Evolutionary conservation across 495 filamentous ascomycete species (phyloP), one percentile per base, ranked within the genome.

Genomic region (Trichoderma reesei): DNA sequence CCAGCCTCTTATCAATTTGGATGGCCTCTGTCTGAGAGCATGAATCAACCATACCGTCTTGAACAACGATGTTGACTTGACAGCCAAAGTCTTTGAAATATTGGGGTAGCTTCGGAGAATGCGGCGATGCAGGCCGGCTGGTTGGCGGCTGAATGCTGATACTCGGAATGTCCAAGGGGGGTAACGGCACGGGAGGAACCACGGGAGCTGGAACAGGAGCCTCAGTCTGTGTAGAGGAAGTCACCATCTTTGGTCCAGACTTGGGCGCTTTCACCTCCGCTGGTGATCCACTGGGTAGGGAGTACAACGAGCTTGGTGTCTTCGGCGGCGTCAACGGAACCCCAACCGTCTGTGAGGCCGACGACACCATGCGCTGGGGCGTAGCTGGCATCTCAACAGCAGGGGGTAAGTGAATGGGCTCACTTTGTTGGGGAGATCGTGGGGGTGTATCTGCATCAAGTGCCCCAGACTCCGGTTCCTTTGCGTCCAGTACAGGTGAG

Each of bases 11-110:
- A 72, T 92, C 92, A 18, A 92, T 80, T 54, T 86, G 79, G 66
- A 96, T 96, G 66, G 88, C 87, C 64, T 97, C 91, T 10, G 94
- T 98, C 78, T 98, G 95, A 33, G 51, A 56, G 51, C 51, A 13
- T 13, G 51, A 56, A 34, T 56, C 51, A 31, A 56, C 31, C 11
- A n/a, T 56, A 11, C 34, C 51, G 14, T 10, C 51, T 56, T 56
- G 2, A 51, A 96, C 84, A 4, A 89, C 86, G 10, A 61, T 38
- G 20, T 46, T 63, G 13, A 81, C 81, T 63, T 85, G 82, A 66
- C 80, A 83, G n/a, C 80, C 81, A 38, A 79, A 73, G 70, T 85
- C 80, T 64, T 82, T 86, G 65, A 73, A 73, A 65, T 82, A 72
- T 65, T 79, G 82, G 41, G 83, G 83, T 33, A 83, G 76, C 4